A percentile compares a stretch with the other conserved stretches of the same genome.
phyloP scores from a whole-genome alignment of 2,329 filamentous ascomycete species.

The Pestalotiopsis sp. region DNA sequence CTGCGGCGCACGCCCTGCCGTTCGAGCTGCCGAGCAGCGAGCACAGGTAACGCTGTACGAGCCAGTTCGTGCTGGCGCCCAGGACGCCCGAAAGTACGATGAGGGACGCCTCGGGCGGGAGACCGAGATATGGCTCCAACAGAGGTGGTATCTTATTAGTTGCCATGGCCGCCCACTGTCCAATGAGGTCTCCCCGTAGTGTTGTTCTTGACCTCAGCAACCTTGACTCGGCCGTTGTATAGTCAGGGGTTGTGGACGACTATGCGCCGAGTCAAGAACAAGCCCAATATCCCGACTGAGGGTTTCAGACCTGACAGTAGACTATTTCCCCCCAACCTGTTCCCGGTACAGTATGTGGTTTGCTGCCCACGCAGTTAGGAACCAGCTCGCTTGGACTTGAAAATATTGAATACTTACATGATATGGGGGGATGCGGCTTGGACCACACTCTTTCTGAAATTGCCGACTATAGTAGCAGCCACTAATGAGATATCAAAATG shows the following conservation, averaged over 20 bases:
- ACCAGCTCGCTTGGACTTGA: background rate
- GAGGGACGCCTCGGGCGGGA: slow-evolving; percentile 61
- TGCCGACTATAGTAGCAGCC: background rate
- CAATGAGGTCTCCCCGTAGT: background rate
- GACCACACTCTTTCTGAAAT: background rate
- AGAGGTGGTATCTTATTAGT: slow-evolving; percentile 60
- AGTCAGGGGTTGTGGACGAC: slow-evolving; percentile 9
- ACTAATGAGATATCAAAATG: background rate
- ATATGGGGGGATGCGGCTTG: background rate
- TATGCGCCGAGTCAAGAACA: slow-evolving; percentile 11
- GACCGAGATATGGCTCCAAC: slow-evolving; percentile 64
- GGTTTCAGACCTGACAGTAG: background rate
- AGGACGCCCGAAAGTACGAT: slow-evolving; percentile 70
- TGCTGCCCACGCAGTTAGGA: background rate
- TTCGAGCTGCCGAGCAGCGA: slow-evolving; percentile 39
- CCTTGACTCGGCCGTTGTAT: background rate
- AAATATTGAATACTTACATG: background rate
- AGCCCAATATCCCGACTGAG: background rate
- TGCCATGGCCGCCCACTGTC: slow-evolving; percentile 35
- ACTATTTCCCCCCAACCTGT: background rate
- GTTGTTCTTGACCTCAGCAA: background rate
- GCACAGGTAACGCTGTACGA: slow-evolving; percentile 59
- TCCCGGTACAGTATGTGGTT: background rate
- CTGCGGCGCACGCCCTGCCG: slow-evolving; percentile 7
- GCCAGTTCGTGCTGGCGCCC: slow-evolving; percentile 67